Conservation (phyloP, 257 asterid genomes). For the Plantago ovata region DNA sequence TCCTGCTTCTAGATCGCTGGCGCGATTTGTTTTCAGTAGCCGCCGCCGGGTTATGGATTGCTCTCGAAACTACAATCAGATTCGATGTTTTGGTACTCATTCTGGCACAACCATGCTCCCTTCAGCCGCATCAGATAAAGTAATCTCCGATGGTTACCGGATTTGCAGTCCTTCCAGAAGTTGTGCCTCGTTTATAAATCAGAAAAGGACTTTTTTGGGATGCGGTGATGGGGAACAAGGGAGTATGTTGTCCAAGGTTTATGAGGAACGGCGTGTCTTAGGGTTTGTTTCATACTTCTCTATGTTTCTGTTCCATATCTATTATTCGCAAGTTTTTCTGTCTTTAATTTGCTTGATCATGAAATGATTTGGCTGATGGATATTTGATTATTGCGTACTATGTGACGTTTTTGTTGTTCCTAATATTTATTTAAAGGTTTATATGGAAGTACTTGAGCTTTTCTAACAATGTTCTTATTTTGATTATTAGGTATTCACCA, state of each 20-base stretch:
- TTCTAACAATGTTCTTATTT: too few relatives aligned
- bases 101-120: conserved; percentile 22
- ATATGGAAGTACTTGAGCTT: too few relatives aligned
- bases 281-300: conserved; percentile 61
- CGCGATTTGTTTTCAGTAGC: conserved; percentile 34
- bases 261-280: conserved; percentile 69
- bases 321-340: too few relatives aligned
- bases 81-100: conserved; percentile 41
- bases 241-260: conserved; percentile 51
- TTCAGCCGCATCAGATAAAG: conserved; percentile 7
- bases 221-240: conserved; percentile 85
- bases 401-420: neutral
- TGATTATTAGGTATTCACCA: conserved; percentile 68
- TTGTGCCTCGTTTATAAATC: conserved; percentile 16
- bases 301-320: too few relatives aligned
- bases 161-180: conserved; percentile 10
- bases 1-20: conserved; percentile 44
- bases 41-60: conserved; percentile 19
- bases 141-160: conserved; percentile 17
- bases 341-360: too few relatives aligned
- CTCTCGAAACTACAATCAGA: conserved; percentile 19
- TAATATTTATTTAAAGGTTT: conserved; percentile 10
- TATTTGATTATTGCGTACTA: too few relatives aligned
- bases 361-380: too few relatives aligned
- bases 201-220: conserved; percentile 79